Percentiles rank a stretch among this genome's conserved stretches.
phyloP scores from a whole-genome alignment of 305 asterid species.

The Fraxinus greggii region DNA sequence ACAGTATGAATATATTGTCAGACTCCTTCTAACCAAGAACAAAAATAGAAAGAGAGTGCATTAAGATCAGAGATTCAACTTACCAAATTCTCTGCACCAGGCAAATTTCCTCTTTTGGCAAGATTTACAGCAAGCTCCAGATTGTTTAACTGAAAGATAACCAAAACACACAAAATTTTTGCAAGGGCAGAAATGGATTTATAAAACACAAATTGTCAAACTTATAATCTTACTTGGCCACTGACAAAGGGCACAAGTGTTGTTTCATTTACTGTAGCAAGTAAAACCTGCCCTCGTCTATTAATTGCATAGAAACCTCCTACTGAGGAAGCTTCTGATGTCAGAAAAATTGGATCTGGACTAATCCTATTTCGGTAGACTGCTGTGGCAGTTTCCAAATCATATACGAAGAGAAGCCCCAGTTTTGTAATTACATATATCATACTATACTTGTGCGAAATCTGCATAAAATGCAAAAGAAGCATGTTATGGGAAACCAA shows the following conservation, averaged over 20 bases:
- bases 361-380: conserved; percentile 97
- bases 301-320: conserved; percentile 98
- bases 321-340: conserved; percentile 88
- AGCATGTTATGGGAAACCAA: conserved; percentile 12
- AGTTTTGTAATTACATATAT: conserved; percentile 50
- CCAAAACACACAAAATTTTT: conserved; percentile 14
- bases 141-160: conserved; percentile 72
- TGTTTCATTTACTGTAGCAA: conserved; percentile 93
- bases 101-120: conserved; percentile 98
- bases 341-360: conserved; percentile 95
- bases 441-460: conserved; percentile 44
- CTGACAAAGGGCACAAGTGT: conserved; percentile 93
- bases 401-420: conserved; percentile 47
- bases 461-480: conserved; percentile 31
- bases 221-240: conserved; percentile 71
- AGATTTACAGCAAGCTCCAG: conserved; percentile 99
- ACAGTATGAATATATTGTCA: conserved; percentile 14
- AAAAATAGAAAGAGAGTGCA: conserved; percentile 6
- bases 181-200: background rate
- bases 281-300: conserved; percentile 96
- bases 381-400: conserved; percentile 82
- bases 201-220: conserved; percentile 7
- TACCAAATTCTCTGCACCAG: conserved; percentile 99
- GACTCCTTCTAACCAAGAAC: background rate
- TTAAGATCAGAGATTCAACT: conserved; percentile 28